Evolutionary conservation across 768 basidiomycete genomes (phyloP).

Genomic region (Gloeostereum incarnatum): DNA sequence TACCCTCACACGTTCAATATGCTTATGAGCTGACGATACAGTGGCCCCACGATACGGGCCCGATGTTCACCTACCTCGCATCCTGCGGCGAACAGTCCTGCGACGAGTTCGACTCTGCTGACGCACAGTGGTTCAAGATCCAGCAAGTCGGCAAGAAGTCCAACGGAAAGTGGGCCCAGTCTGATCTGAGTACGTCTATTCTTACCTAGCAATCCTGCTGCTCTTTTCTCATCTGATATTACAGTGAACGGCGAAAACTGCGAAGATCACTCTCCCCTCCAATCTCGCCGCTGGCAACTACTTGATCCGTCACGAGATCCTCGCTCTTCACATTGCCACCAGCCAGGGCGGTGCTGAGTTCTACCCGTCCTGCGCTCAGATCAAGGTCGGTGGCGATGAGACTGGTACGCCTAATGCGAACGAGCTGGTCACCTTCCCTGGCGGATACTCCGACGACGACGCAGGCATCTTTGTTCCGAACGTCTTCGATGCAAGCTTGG

Average conservation of each 20-base stretch:
- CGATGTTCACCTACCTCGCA: slow-evolving; percentile 43
- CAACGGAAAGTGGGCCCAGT: slow-evolving; percentile 20
- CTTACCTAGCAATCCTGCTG: neutral
- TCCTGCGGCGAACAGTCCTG: slow-evolving; percentile 28
- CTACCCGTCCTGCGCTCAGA: slow-evolving; percentile 40
- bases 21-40: slow-evolving; percentile 8
- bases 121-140: slow-evolving; percentile 42
- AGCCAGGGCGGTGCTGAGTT: slow-evolving; percentile 43
- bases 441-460: slow-evolving; percentile 40
- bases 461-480: slow-evolving; percentile 33
- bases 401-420: slow-evolving; percentile 18
- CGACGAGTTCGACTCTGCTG: slow-evolving; percentile 26
- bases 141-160: slow-evolving; percentile 21
- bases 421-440: slow-evolving; percentile 35
- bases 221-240: slow-evolving; percentile 1
- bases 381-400: slow-evolving; percentile 26
- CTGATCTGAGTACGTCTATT: neutral
- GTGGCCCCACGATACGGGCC: slow-evolving; percentile 30
- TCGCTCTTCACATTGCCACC: slow-evolving; percentile 13
- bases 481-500: neutral
- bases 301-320: slow-evolving; percentile 6
- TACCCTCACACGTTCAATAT: slow-evolving; percentile 3
- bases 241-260: slow-evolving; percentile 19
- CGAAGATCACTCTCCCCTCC: slow-evolving; percentile 1
- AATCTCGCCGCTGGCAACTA: slow-evolving; percentile 5